Percentiles rank a stretch among this genome's conserved stretches.
Evolutionary conservation across 306 rosid species (phyloP).

Genomic region (Fagus crenata): DNA sequence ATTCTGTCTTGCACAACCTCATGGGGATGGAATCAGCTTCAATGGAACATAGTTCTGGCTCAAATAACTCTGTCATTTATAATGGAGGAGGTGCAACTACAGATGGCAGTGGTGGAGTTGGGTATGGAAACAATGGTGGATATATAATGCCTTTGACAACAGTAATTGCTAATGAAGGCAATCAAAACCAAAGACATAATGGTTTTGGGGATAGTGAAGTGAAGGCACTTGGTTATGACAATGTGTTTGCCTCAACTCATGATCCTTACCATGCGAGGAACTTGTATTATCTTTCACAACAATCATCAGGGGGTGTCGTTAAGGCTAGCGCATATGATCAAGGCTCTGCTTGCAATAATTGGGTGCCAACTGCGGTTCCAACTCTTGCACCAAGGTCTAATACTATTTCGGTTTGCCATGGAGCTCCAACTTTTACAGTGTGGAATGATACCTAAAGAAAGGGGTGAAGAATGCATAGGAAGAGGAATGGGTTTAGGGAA

Average conservation of each 20-base stretch:
- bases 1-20: constrained; percentile 37
- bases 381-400: constrained; percentile 51
- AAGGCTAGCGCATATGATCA: constrained; percentile 38
- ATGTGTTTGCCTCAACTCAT: constrained; percentile 35
- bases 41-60: constrained; percentile 65
- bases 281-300: constrained; percentile 53
- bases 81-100: constrained; percentile 1
- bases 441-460: constrained; percentile 56
- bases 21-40: constrained; percentile 57
- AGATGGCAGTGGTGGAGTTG: constrained; percentile 18
- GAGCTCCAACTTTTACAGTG: constrained; percentile 60
- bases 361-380: constrained; percentile 78
- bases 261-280: constrained; percentile 50
- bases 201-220: constrained; percentile 40
- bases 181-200: constrained; percentile 35
- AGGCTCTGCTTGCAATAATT: constrained; percentile 43
- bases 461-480: constrained; percentile 9
- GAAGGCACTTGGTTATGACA: constrained; percentile 42
- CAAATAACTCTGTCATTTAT: constrained; percentile 43
- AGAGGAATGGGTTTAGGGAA: background rate
- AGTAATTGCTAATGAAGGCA: constrained; percentile 25
- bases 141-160: constrained; percentile 48
- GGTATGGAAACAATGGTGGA: constrained; percentile 31
- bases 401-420: constrained; percentile 45
- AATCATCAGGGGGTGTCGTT: constrained; percentile 22